Evolutionary conservation across 345 rosid species (phyloP), one percentile per base, ranked within the genome.

Genomic region (Theobroma cacao): DNA sequence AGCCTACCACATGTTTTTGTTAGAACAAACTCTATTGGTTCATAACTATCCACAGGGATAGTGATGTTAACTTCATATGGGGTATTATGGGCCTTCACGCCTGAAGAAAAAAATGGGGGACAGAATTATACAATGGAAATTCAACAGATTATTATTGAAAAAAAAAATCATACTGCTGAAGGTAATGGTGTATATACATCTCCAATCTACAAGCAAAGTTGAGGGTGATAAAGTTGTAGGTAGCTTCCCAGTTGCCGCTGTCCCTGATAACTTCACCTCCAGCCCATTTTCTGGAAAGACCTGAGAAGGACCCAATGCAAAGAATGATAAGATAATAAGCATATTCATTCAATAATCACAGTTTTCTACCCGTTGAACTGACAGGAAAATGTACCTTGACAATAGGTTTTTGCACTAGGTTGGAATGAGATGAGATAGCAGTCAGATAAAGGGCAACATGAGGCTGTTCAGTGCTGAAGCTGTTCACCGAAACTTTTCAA

Each of bases 141-240:
- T 85, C 60, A 64, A 79, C 33, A 68, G 36, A 80, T 59, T 63
- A 53, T 36, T 78, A 64, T 4, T 34, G 66, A 66, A 72, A 81
- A 38, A n/a, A 17, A 63, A 78, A 24, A 77, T 36, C 43, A 38
- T 20, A 28, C 63, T 68, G 79, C 53, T 47, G 50, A 66, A 56
- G 18, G 41, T n/a, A 69, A 73, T 56, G 58, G 55, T 50, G 74
- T 31, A 56, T 78, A 63, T 92, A 96, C 99, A 96, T 77, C 84
- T 90, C 99, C 99, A 96, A 63, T 94, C 91, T 79, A 94, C 76
- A 71, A 86, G 78, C 83, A 96, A 81, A 75, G 89, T 76, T 30
- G 98, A 83, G 15, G 98, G 99, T 28, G 98, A 86, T 84, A 96
- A 81, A 73, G 99, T 94, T 75, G 99, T 91, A 22, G 98, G 97